Conservation (phyloP, 352 stramenopile genomes). For the Lagenidium sp. region DNA sequence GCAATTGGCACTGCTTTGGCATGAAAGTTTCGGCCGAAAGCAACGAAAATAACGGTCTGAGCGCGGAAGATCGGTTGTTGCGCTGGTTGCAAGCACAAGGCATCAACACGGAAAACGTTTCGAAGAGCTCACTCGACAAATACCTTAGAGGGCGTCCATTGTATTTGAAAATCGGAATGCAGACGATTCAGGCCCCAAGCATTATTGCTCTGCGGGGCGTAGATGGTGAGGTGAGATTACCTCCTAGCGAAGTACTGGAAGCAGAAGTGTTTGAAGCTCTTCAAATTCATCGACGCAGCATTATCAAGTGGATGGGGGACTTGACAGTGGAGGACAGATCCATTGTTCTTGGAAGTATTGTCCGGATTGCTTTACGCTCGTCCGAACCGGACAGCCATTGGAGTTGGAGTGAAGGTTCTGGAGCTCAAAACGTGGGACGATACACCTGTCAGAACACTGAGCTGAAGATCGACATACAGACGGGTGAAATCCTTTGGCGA, state of each 20-base stretch:
- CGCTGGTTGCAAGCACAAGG: constrained; percentile 87
- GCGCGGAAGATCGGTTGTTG: constrained; percentile 67
- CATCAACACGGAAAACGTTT: constrained; percentile 82
- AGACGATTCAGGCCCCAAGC: constrained; percentile 82
- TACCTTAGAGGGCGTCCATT: constrained; percentile 79
- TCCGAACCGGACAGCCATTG: constrained; percentile 41
- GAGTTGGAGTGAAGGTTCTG: constrained; percentile 52
- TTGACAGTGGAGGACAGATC: constrained; percentile 5
- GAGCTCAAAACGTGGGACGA: constrained; percentile 43
- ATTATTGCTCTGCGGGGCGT: constrained; percentile 58
- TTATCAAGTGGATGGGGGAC: constrained; percentile 58
- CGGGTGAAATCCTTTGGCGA: constrained; percentile 84
- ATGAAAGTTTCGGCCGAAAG: constrained; percentile 66
- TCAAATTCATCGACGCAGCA: constrained; percentile 65
- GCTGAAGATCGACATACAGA: constrained; percentile 82
- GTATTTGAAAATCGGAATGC: constrained; percentile 84
- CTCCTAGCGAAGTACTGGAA: constrained; percentile 78
- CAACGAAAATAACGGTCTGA: constrained; percentile 30
- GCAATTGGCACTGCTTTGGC: constrained; percentile 89
- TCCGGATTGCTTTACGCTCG: constrained; percentile 65
- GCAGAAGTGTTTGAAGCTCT: constrained; percentile 81
- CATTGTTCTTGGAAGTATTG: constrained; percentile 42
- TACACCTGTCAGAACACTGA: constrained; percentile 70
- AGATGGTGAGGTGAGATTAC: constrained; percentile 37
- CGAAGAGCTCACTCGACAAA: constrained; percentile 73